These are phyloP conservation scores for Lavandula angustifolia DNA, from an alignment of 257 asterid species.

Conservation along the genomic window DNA sequence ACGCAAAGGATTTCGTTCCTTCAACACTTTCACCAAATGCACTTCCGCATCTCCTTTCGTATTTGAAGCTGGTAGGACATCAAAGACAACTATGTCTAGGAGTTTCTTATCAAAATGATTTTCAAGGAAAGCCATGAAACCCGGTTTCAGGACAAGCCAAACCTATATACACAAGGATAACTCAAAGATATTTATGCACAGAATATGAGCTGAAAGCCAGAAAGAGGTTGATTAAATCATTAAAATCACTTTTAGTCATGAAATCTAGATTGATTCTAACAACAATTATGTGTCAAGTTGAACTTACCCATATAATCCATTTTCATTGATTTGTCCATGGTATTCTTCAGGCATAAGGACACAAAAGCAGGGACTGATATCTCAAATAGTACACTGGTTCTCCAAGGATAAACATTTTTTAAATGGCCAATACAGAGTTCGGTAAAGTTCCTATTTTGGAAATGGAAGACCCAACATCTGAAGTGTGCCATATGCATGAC, in stretches of 20 bases:
- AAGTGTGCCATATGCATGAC: neutral
- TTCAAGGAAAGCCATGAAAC: constrained; percentile 85
- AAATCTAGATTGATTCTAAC: constrained; percentile 5
- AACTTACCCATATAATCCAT: neutral
- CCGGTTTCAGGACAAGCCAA: constrained; percentile 91
- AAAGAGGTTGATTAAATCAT: neutral
- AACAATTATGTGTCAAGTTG: constrained; percentile 4
- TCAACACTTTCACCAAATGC: constrained; percentile 55
- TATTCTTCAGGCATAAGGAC: neutral
- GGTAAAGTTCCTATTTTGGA: neutral
- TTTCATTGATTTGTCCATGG: neutral
- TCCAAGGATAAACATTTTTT: constrained; percentile 10
- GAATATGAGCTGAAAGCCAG: constrained; percentile 16
- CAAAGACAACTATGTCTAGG: constrained; percentile 74
- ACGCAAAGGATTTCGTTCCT: constrained; percentile 68
- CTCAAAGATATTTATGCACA: neutral
- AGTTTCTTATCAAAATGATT: constrained; percentile 72
- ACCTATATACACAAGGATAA: constrained; percentile 56
- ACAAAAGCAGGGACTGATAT: constrained; percentile 9
- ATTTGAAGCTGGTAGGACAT: constrained; percentile 55
- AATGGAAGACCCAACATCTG: neutral
- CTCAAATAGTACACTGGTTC: constrained; percentile 12
- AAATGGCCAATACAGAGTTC: neutral
- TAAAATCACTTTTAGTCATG: neutral
- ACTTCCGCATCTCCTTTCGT: constrained; percentile 49